phyloP scores from a whole-genome alignment of 225 moss, liverwort and hornwort species.

The Bryum argenteum region DNA sequence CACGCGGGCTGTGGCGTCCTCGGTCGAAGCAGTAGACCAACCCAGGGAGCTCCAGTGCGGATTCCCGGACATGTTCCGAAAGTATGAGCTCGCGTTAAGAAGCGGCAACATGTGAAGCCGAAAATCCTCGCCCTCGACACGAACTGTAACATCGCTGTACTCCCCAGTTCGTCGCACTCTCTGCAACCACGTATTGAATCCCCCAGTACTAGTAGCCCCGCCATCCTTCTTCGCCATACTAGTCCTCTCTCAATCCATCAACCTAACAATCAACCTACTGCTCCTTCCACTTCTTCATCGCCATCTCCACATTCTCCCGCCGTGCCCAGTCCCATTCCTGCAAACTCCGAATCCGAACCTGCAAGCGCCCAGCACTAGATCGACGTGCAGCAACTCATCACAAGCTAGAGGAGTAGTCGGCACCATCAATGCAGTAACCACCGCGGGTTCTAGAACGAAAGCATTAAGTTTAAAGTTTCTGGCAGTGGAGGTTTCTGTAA shows the following conservation, averaged over 20 bases:
- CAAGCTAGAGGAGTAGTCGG: background rate
- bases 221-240: constrained; percentile 59
- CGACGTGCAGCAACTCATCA: background rate
- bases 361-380: background rate
- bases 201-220: constrained; percentile 41
- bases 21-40: constrained; percentile 28
- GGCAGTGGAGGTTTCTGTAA: too few species aligned
- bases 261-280: constrained; percentile 19
- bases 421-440: background rate
- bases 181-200: constrained; percentile 78
- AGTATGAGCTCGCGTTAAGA: constrained; percentile 82
- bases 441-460: too few species aligned
- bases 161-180: constrained; percentile 84
- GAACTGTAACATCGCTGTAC: constrained; percentile 83
- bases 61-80: constrained; percentile 66
- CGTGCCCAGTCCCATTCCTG: background rate
- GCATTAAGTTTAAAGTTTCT: too few species aligned
- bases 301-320: background rate
- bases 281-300: background rate
- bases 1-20: constrained; percentile 36
- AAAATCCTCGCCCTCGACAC: constrained; percentile 75
- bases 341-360: background rate
- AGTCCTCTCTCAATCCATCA: constrained; percentile 22
- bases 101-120: constrained; percentile 84
- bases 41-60: constrained; percentile 44